Conservation (phyloP, 2,329 filamentous ascomycete genomes). For the Diaporthe sp. region DNA sequence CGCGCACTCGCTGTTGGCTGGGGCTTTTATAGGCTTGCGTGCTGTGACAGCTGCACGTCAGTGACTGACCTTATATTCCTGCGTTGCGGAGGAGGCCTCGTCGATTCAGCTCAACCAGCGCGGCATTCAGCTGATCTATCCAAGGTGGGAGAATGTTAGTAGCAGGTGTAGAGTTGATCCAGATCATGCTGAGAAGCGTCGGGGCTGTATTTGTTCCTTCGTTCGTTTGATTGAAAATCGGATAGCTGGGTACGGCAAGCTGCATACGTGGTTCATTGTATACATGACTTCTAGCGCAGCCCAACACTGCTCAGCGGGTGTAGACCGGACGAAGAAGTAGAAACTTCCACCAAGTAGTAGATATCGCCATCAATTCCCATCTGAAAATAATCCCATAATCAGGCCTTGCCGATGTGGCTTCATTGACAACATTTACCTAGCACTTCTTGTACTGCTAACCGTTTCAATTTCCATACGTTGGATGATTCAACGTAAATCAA, state of each 20-base stretch:
- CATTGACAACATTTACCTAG: too few species aligned
- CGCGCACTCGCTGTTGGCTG: too few species aligned
- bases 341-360: background rate
- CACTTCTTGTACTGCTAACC: too few species aligned
- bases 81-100: background rate
- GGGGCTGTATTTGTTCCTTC: background rate
- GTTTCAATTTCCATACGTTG: too few species aligned
- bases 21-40: background rate
- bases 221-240: background rate
- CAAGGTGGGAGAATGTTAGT: background rate
- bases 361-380: background rate
- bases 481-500: background rate
- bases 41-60: background rate
- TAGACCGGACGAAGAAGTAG: background rate
- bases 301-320: background rate
- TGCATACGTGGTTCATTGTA: background rate
- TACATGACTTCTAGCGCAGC: background rate
- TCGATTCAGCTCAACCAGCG: background rate
- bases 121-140: background rate
- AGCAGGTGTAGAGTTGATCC: background rate
- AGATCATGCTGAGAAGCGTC: background rate
- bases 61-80: background rate
- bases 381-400: background rate
- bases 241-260: background rate
- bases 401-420: background rate